Conservation (phyloP, 2,329 filamentous ascomycete species). For the Colletotrichum chrysophilum region DNA sequence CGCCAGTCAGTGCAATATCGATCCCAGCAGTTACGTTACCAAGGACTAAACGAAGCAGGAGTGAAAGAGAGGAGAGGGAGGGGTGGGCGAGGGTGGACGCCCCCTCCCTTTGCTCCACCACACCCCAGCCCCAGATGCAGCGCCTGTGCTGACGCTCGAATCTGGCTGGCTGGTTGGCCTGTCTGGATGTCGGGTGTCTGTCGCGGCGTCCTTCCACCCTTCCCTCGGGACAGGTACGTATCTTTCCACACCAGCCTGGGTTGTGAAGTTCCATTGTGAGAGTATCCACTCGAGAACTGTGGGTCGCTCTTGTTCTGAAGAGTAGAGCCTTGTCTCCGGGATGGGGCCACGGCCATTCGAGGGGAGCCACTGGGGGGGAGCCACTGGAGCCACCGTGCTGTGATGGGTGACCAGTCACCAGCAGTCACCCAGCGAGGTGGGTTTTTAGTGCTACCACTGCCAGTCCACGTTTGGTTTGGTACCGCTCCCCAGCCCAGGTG, state of each 20-base stretch:
- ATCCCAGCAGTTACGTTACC: not conserved
- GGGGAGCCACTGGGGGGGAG: not conserved
- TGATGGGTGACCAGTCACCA: conserved; percentile 3
- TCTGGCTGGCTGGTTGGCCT: not conserved
- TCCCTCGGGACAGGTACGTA: conserved; percentile 10
- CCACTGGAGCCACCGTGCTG: conserved; percentile 10
- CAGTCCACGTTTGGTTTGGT: conserved; percentile 13
- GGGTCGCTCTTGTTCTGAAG: not conserved
- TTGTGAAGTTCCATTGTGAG: too few species aligned
- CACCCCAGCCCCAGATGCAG: conserved; percentile 2
- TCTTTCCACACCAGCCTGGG: not conserved
- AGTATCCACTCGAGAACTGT: not conserved
- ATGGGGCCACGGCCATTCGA: conserved; percentile 7
- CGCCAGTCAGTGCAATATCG: not conserved
- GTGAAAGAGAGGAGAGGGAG: not conserved
- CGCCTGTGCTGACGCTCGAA: conserved; percentile 10
- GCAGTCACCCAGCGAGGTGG: conserved; percentile 13
- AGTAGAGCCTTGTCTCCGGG: conserved; percentile 6
- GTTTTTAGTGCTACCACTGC: conserved; percentile 20
- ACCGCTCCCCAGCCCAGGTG: not conserved
- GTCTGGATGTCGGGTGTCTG: conserved; percentile 7
- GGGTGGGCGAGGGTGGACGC: not conserved
- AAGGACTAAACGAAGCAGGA: not conserved
- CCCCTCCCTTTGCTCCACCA: not conserved
- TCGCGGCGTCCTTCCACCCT: not conserved